Percentiles rank a stretch among this genome's conserved stretches.
These are phyloP conservation scores for Phytopythium boreale DNA, from an alignment of 352 stramenopile species.

Conservation along the genomic window DNA sequence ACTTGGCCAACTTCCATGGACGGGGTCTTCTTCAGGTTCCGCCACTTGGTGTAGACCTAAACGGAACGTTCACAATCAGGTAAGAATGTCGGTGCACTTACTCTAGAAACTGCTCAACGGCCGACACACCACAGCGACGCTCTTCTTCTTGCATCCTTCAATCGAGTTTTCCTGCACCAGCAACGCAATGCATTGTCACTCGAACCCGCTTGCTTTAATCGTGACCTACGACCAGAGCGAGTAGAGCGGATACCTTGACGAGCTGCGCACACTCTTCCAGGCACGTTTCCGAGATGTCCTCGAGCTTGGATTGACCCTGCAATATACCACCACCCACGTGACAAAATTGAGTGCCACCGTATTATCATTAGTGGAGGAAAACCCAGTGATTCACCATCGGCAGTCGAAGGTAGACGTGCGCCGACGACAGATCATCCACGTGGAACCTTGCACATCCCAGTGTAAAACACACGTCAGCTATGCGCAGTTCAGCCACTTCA, in stretches of 20 bases:
- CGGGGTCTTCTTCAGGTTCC: constrained; percentile 89
- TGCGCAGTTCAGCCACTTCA: background rate
- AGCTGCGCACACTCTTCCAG: constrained; percentile 90
- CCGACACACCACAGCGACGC: constrained; percentile 69
- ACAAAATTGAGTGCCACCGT: background rate
- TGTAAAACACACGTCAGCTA: background rate
- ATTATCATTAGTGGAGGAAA: background rate
- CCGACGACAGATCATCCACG: constrained; percentile 97
- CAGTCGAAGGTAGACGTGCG: constrained; percentile 97
- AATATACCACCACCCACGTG: constrained; percentile 3
- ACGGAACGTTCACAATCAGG: background rate
- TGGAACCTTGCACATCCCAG: constrained; percentile 83
- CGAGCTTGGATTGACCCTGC: constrained; percentile 65
- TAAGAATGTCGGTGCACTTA: background rate
- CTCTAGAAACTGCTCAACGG: background rate
- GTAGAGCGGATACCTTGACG: constrained; percentile 70
- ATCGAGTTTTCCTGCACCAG: constrained; percentile 88
- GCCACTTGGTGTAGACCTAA: constrained; percentile 92
- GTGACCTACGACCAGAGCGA: background rate
- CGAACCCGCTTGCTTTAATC: background rate
- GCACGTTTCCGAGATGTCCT: constrained; percentile 75
- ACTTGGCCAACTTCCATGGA: constrained; percentile 93
- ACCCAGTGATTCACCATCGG: constrained; percentile 49
- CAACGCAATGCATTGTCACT: background rate
- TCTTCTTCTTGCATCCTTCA: constrained; percentile 91